Base-by-base conservation (phyloP, 2,329 filamentous ascomycete genomes). In the Sarocladium brachiariae region DNA sequence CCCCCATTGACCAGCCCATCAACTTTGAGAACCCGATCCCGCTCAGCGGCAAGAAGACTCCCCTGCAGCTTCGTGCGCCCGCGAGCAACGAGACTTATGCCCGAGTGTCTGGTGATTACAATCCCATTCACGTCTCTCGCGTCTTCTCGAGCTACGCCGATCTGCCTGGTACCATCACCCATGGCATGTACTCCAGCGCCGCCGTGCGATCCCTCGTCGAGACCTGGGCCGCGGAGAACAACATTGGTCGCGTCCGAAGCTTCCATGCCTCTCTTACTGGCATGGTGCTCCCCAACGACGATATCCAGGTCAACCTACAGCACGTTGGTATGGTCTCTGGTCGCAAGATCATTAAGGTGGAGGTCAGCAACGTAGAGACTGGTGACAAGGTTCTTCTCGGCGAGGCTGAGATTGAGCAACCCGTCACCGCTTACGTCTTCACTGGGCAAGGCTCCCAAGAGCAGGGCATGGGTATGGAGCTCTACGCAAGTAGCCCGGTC, bases 401-500 rank as follows among this genome's bases (percentile, higher is more conserved):
- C 63, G 92, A 97, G 71, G 93, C 93, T 23, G 93, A 99, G 70
- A 89, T 99, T 52, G 93, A 99, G 71, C 93, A 99, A 67, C 95
- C 95, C 7, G 89, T 93, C 30, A 95, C 92, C 2, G 86, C 93
- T 4, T 99, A 99, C 63, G 89, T 99, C 59, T 99, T 99, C 71
- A 99, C 95, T 56, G 93, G 93, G 51, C 93, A 99, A 70, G 93
- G 93, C 61, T 96, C 91, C 48, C 95, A 99, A 70, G 93, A 99
- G 70, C 93, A 99, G 69, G 93, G 93, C 55, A 99, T 99, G 93
- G 93, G 93, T 71, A 99, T 99, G 93, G 93, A 97, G 63, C 78
- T 99, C 49, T 99, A 99, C 68, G 86, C 79, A 62, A 95, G 86
- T 77, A 97, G 93, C 66, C 76, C 86, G 33, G 93, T 99, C 18